These are phyloP conservation scores for Stagonosporopsis tanaceti DNA, from an alignment of 2,329 filamentous ascomycete species.

Conservation along the genomic window DNA sequence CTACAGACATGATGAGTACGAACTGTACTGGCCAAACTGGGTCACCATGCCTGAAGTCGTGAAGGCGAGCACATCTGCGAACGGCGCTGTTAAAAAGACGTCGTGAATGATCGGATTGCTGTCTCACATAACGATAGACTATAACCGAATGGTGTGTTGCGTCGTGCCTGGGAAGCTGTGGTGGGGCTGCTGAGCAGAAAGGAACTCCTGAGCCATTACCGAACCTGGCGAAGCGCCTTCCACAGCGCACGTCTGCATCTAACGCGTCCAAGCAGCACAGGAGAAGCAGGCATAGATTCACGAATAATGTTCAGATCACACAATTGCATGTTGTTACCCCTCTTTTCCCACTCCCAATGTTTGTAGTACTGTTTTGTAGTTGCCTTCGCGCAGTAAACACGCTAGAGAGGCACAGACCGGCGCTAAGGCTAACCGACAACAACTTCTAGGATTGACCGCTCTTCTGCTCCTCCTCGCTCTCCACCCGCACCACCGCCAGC, in stretches of 20 bases:
- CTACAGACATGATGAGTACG: conserved; percentile 74
- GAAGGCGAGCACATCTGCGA: conserved; percentile 22
- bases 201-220: conserved; percentile 19
- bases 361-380: conserved; percentile 19
- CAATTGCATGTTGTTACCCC: conserved; percentile 1
- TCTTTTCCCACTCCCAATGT: neutral
- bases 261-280: neutral
- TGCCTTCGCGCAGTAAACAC: conserved; percentile 32
- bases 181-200: conserved; percentile 14
- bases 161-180: conserved; percentile 5
- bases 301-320: neutral
- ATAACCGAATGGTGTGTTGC: neutral
- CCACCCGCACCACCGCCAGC: conserved; percentile 42
- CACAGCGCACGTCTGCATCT: neutral
- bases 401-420: conserved; percentile 21
- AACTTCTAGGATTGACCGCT: conserved; percentile 40
- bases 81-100: conserved; percentile 46
- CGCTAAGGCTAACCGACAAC: conserved; percentile 25
- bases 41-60: conserved; percentile 64
- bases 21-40: conserved; percentile 72
- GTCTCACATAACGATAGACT: neutral
- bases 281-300: neutral
- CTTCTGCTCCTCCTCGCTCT: conserved; percentile 39
- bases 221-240: neutral
- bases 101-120: neutral